Evolutionary conservation across 495 filamentous ascomycete genomes (phyloP), one percentile per base, ranked within the genome.

Genomic region (Lasiosphaeriaceae sp.): DNA sequence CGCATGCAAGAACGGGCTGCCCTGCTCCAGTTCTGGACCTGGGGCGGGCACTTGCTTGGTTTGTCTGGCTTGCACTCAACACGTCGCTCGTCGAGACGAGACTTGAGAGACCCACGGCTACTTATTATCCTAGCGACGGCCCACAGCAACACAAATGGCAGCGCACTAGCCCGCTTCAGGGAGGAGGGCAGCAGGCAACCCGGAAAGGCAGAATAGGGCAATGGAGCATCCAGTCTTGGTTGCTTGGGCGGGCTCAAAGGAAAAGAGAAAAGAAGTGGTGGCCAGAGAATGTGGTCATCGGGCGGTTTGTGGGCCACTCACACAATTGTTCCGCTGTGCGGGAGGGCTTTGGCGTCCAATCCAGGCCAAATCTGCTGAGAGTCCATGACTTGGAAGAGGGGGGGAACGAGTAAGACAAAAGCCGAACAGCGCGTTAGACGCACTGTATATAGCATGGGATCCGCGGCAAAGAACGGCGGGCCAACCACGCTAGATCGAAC

Each of bases 111-210:
- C n/a, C n/a, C n/a, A n/a, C 26, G 26, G 26, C 39, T 11, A 43
- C 14, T 17, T 43, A 43, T 59, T 59, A 59, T 54, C 57, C 57
- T 52, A 59, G 57, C 51, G 47, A 59, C 52, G 22, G 31, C 21
- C 57, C 57, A 51, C 35, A 59, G 49, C 24, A 45, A 21, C 51
- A 55, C 22, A 6, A 22, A 20, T 37, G 39, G n/a, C 39, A 16
- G 35, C 26, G 45, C 51, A 48, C 51, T 54, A 49, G 39, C 39
- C 34, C 5, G 16, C 5, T 14, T 43, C 39, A 17, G 39, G 39
- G 12, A 43, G 39, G 39, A 43, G 39, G 39, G 39, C 5, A 43
- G n/a, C 39, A 17, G 14, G 39, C 12, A 43, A 43, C 39, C n/a
- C 26, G 26, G 20, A 47, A 47, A 47, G 22, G 45, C 12, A 17